Conservation (phyloP, 148 eudicot genomes). For the Polygonum maritimum region DNA sequence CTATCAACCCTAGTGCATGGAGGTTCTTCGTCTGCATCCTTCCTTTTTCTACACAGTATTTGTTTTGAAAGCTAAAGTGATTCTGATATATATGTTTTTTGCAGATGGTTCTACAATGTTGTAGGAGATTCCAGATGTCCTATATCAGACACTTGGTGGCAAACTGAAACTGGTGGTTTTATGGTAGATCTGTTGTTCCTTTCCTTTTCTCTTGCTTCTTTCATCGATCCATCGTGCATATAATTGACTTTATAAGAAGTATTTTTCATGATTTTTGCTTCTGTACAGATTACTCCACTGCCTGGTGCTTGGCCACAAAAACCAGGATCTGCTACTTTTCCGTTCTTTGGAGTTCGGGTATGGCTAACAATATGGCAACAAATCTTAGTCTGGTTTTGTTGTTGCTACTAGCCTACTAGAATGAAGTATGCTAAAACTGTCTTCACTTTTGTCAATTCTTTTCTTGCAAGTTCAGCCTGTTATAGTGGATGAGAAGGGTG, state of each 20-base stretch:
- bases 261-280: not conserved
- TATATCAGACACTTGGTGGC: slow-evolving; percentile 99
- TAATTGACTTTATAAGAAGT: not conserved
- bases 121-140: slow-evolving; percentile 95
- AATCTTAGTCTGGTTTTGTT: not conserved
- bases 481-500: slow-evolving; percentile 95
- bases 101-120: slow-evolving; percentile 88
- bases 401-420: not conserved
- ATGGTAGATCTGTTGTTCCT: slow-evolving; percentile 38
- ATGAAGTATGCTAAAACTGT: not conserved
- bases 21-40: slow-evolving; percentile 36
- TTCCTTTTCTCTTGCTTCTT: slow-evolving; percentile 5
- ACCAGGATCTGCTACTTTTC: slow-evolving; percentile 98
- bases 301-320: slow-evolving; percentile 99
- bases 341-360: slow-evolving; percentile 99
- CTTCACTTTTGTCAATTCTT: slow-evolving; percentile 8
- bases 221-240: not conserved
- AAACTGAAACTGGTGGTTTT: slow-evolving; percentile 98
- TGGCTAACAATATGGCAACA: not conserved
- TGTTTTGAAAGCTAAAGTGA: not conserved
- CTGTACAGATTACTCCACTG: slow-evolving; percentile 77
- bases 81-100: slow-evolving; percentile 6
- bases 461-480: slow-evolving; percentile 60
- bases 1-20: slow-evolving; percentile 99
- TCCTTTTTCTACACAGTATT: not conserved